Conservation (phyloP, 306 rosid genomes). For the Cicer yamashitae region DNA sequence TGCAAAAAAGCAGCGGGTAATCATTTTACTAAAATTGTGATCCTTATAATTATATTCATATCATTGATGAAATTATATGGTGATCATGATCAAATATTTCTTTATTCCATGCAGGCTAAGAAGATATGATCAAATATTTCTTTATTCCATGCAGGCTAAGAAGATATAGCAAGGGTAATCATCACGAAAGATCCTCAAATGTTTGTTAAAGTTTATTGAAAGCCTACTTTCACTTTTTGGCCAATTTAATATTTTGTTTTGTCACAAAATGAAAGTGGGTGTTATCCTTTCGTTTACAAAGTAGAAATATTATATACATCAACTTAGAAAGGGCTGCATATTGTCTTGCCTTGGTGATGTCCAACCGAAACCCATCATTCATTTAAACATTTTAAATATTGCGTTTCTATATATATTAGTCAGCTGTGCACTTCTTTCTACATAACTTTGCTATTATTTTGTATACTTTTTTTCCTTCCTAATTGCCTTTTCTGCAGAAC, state of each 20-base stretch:
- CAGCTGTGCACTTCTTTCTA: background rate
- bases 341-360: conserved; percentile 51
- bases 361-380: conserved; percentile 49
- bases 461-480: background rate
- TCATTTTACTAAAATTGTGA: background rate
- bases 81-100: conserved; percentile 25
- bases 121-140: conserved; percentile 32
- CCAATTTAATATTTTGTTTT: conserved; percentile 46
- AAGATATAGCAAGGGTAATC: conserved; percentile 38
- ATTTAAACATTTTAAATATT: conserved; percentile 18
- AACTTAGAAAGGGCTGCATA: conserved; percentile 53
- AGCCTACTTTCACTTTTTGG: conserved; percentile 46
- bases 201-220: conserved; percentile 49
- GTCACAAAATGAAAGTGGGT: conserved; percentile 51
- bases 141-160: conserved; percentile 52
- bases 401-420: background rate
- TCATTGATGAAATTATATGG: conserved; percentile 32
- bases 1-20: conserved; percentile 79
- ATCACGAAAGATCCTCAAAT: conserved; percentile 45
- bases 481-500: too few relatives aligned
- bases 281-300: conserved; percentile 48
- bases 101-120: conserved; percentile 52
- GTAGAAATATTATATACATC: conserved; percentile 51
- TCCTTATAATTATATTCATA: background rate
- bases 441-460: background rate